A percentile compares a stretch with the other conserved stretches of the same genome.
These are phyloP conservation scores for Tilletiopsis washingtonensis DNA, from an alignment of 1,284 basidiomycete species.

Conservation along the genomic window DNA sequence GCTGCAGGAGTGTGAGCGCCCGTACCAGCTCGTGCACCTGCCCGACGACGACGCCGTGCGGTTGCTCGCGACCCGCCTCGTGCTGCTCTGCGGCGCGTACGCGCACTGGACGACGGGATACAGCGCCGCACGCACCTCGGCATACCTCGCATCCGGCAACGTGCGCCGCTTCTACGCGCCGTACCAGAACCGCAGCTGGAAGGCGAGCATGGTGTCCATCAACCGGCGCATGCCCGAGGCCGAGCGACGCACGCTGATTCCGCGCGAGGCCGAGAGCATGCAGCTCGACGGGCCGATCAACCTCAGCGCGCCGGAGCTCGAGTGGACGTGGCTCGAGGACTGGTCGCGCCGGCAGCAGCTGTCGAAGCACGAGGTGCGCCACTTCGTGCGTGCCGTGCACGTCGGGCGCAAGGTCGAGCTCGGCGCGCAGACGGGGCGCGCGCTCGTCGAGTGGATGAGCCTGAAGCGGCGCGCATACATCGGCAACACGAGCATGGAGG, in stretches of 20 bases:
- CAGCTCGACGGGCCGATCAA: slow-evolving; percentile 71
- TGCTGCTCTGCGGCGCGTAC: slow-evolving; percentile 66
- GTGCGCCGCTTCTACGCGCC: slow-evolving; percentile 10
- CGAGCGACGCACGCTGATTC: not conserved
- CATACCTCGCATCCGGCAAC: slow-evolving; percentile 32
- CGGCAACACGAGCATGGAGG: slow-evolving; percentile 97
- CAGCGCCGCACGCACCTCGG: slow-evolving; percentile 26
- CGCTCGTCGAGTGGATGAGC: slow-evolving; percentile 51
- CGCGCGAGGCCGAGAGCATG: slow-evolving; percentile 55
- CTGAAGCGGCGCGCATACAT: slow-evolving; percentile 81
- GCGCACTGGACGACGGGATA: slow-evolving; percentile 34
- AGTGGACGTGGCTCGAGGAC: slow-evolving; percentile 79
- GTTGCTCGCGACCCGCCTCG: slow-evolving; percentile 67
- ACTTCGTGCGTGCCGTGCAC: not conserved
- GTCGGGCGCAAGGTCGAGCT: slow-evolving; percentile 20
- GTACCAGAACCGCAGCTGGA: slow-evolving; percentile 24
- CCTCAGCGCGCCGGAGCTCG: slow-evolving; percentile 71
- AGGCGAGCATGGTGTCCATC: slow-evolving; percentile 33
- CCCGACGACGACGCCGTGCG: slow-evolving; percentile 57
- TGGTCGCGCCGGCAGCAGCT: slow-evolving; percentile 52
- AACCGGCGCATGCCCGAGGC: slow-evolving; percentile 21
- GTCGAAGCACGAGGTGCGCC: not conserved
- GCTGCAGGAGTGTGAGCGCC: slow-evolving; percentile 16
- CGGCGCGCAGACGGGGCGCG: slow-evolving; percentile 20
- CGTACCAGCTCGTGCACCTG: slow-evolving; percentile 29